A percentile compares a stretch with the other conserved stretches of the same genome.
Conservation (phyloP, 176 grass and related monocot species). For the Musa troglodytarum region DNA sequence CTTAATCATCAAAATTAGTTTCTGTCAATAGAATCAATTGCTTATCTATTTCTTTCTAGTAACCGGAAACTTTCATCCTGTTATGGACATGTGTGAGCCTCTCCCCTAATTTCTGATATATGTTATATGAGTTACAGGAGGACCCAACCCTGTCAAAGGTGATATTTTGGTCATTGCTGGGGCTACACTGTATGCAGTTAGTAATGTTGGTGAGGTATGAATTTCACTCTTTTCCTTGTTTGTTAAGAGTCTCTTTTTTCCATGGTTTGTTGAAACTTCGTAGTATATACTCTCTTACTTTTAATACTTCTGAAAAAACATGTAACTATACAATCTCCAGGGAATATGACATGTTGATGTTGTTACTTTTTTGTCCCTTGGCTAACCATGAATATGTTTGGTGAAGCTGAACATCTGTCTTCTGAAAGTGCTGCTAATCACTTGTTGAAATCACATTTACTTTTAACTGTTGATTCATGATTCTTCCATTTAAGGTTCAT, state of each 20-base stretch:
- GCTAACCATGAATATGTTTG: background rate
- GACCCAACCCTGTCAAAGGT: slow-evolving; percentile 49
- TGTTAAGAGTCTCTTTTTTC: background rate
- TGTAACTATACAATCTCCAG: background rate
- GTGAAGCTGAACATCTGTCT: background rate
- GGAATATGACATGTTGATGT: background rate
- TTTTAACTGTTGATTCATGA: background rate
- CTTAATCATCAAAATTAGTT: background rate
- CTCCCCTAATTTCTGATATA: background rate
- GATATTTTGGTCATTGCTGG: slow-evolving; percentile 49
- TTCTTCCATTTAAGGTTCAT: no score
- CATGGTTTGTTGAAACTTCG: no score
- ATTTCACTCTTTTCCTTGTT: background rate
- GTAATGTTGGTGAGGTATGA: slow-evolving; percentile 62
- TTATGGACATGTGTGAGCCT: background rate
- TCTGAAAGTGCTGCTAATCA: background rate
- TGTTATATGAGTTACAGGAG: slow-evolving; percentile 24
- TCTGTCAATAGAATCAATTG: background rate
- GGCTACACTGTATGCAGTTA: slow-evolving; percentile 56
- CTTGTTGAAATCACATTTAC: background rate
- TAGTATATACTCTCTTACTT: no score
- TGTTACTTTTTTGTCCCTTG: background rate
- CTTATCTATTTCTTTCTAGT: no score
- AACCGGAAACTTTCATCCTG: no score
- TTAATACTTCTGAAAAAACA: no score